Evolutionary conservation across 1,284 basidiomycete genomes (phyloP), one percentile per base, ranked within the genome.

Genomic region (Marasmius fiardii): DNA sequence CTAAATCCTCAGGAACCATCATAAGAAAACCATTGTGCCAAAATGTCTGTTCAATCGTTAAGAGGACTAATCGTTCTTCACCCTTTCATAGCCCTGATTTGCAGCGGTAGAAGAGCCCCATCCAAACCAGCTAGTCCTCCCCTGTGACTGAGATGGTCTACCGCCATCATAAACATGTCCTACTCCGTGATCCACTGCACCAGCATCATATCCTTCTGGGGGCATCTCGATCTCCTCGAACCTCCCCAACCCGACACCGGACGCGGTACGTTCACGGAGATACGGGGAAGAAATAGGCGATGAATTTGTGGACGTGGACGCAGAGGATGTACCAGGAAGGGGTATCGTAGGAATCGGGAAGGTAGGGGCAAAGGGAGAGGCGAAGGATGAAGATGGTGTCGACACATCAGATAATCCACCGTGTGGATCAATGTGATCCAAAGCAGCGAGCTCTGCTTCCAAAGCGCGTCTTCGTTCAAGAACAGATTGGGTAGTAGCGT

Each of bases 371-470:
- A 51, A 37, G 10, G 34, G 54, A 21, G 52, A 52, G 14, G 52
- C 41, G 51, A 31, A 57, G 18, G 66, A 64, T 35, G 53, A 64
- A 47, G 68, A 64, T 47, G 65, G 63, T 52, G 65, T 67, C 47
- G 66, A 64, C 48, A 58, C 58, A 51, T 70, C 71, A 33, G 51
- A 45, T n/a, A n/a, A n/a, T 50, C 28, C 54, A 44, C 26, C 8
- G 2, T 11, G 16, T 2, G 50, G 23, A 24, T 39, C 34, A 4
- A 52, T 64, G 51, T 68, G 12, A 67, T 63, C 43, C 41, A 84
- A 70, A 28, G 78, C 68, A 4, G 82, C 82, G 7, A 86, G 72
- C 62, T 86, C 82, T 3, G 77, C 78, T 66, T 85, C 82, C 6
- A 83, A 75, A 64, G 80, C 80, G 48, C 76, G 69, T 37, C 74